Percentiles rank a stretch among this genome's conserved stretches.
Evolutionary conservation across 805 yeast genomes (phyloP).

Genomic region (Saturnispora silvae): DNA sequence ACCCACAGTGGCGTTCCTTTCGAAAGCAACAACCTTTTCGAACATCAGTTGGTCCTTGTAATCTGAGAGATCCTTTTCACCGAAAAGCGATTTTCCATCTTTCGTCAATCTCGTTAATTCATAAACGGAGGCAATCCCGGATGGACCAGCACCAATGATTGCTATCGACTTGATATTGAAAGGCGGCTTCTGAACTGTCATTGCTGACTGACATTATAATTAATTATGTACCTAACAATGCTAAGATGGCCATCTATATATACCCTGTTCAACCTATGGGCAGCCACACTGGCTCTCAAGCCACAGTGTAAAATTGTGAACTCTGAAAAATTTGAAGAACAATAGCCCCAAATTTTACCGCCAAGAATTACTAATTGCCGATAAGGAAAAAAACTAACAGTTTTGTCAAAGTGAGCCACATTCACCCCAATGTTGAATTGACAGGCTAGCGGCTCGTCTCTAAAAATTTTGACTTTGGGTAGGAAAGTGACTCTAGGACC

Average conservation of each 20-base stretch:
- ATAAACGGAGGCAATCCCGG: conserved; percentile 28
- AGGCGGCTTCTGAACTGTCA: conserved; percentile 5
- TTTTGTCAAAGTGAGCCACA: no score
- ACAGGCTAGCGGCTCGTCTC: conserved; percentile 10
- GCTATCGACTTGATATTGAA: conserved; percentile 21
- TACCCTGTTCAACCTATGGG: no score
- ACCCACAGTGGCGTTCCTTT: conserved; percentile 30
- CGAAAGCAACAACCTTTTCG: conserved; percentile 29
- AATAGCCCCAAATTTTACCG: no score
- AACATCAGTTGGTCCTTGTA: conserved; percentile 19
- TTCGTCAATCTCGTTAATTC: conserved; percentile 25
- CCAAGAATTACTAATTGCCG: no score
- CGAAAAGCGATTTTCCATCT: conserved; percentile 21
- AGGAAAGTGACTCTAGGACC: conserved; percentile 45
- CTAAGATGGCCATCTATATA: no score
- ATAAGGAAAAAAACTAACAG: no score
- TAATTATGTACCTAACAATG: no score
- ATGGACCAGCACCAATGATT: conserved; percentile 36
- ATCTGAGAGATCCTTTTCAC: conserved; percentile 8
- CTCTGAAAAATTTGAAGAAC: no score
- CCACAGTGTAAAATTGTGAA: no score
- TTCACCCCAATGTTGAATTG: conserved; percentile 7
- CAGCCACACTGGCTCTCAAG: no score
- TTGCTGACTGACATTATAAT: conserved; percentile 1
- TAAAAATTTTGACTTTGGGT: conserved; percentile 25